Percentiles rank a stretch among this genome's conserved stretches.
Conservation (phyloP, 23 red algal species). For the Gracilaria vermiculophylla region DNA sequence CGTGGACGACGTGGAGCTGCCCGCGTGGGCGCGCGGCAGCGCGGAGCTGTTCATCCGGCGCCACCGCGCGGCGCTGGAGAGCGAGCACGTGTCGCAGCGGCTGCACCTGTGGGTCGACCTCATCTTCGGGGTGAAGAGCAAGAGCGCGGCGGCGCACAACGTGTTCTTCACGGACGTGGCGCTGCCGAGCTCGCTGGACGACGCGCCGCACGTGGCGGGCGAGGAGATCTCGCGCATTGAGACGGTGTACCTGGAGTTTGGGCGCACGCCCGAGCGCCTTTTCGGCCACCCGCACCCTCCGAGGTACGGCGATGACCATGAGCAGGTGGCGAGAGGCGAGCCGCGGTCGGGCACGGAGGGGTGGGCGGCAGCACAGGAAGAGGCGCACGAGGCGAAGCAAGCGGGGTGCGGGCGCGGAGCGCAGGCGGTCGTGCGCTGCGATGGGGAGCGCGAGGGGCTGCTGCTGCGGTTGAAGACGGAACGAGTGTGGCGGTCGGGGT, state of each 20-base stretch:
- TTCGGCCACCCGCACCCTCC: conserved; percentile 68
- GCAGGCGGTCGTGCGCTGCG: too few species aligned
- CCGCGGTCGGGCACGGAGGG: too few species aligned
- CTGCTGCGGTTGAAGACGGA: background rate
- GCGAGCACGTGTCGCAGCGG: conserved; percentile 56
- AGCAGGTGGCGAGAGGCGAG: too few species aligned
- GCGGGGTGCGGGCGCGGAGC: too few species aligned
- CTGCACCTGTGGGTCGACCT: conserved; percentile 87
- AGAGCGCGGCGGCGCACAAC: conserved; percentile 48
- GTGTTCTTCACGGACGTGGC: conserved; percentile 77
- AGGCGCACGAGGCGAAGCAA: too few species aligned
- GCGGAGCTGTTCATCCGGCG: conserved; percentile 63
- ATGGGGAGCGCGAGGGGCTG: too few species aligned
- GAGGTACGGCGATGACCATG: conserved; percentile 56
- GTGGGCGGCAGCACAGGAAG: too few species aligned
- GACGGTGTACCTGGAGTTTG: conserved; percentile 79
- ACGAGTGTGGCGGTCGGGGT: background rate
- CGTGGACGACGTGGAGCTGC: conserved; percentile 72
- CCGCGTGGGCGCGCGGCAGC: conserved; percentile 74
- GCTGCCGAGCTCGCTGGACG: conserved; percentile 48
- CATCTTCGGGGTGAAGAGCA: conserved; percentile 83
- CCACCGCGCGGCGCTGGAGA: conserved; percentile 66
- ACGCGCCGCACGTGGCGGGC: background rate
- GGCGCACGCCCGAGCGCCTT: conserved; percentile 71
- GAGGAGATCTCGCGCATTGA: conserved; percentile 59